Conservation (phyloP, 176 grass and related monocot genomes). For the Ananas comosus region DNA sequence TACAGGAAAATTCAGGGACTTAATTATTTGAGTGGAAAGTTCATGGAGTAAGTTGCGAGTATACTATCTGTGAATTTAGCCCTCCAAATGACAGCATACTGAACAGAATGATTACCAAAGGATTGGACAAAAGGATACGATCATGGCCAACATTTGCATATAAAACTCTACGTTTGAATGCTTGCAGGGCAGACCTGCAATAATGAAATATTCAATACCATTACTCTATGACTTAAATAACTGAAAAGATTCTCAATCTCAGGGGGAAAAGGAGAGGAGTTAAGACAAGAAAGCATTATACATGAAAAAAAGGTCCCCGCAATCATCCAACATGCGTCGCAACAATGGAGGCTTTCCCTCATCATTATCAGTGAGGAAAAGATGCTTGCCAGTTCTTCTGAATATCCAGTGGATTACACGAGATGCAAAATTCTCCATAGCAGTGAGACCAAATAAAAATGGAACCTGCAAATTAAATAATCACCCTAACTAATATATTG, state of each 20-base stretch:
- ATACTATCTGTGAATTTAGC: too few relatives aligned
- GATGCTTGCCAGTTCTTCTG: slow-evolving; percentile 88
- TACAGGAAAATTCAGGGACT: too few relatives aligned
- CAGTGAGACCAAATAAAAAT: slow-evolving; percentile 87
- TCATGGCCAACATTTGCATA: slow-evolving; percentile 89
- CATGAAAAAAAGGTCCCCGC: slow-evolving; percentile 62
- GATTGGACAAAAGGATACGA: slow-evolving; percentile 53
- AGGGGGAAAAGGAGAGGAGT: not conserved
- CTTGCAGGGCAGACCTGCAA: slow-evolving; percentile 68
- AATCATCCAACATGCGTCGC: slow-evolving; percentile 83
- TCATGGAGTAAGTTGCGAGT: too few relatives aligned
- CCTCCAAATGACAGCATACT: not conserved
- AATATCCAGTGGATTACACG: slow-evolving; percentile 92
- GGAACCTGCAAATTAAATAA: slow-evolving; percentile 58
- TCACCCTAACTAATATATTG: not conserved
- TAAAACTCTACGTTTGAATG: slow-evolving; percentile 75
- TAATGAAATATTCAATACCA: slow-evolving; percentile 26
- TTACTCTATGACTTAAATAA: not conserved
- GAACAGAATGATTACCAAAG: not conserved
- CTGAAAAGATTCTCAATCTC: not conserved
- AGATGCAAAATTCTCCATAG: slow-evolving; percentile 70
- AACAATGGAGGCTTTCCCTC: slow-evolving; percentile 80
- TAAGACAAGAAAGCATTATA: slow-evolving; percentile 13
- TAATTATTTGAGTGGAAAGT: too few relatives aligned
- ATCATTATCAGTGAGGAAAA: slow-evolving; percentile 74